phyloP scores from a whole-genome alignment of 2,329 filamentous ascomycete genomes.

The Paraphaeosphaeria minitans region DNA sequence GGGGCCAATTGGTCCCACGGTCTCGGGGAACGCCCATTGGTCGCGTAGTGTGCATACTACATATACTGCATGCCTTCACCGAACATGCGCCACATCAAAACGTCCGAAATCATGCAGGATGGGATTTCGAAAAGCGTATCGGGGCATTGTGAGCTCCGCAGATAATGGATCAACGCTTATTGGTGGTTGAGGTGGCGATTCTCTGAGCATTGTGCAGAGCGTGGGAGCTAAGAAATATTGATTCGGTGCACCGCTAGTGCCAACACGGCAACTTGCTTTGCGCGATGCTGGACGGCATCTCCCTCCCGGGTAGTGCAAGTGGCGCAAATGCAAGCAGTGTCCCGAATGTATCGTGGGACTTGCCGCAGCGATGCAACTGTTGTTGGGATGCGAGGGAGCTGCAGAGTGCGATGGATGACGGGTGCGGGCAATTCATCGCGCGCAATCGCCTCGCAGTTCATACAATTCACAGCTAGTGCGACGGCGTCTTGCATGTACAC shows the following conservation, averaged over 20 bases:
- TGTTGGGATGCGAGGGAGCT: not conserved
- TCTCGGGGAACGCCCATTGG: not conserved
- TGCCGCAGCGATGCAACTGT: not conserved
- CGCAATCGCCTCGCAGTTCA: not conserved
- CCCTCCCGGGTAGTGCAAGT: not conserved
- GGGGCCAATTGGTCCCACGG: not conserved
- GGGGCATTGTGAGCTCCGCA: not conserved
- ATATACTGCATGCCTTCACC: too few relatives aligned
- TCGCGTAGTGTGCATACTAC: not conserved
- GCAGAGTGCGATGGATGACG: not conserved
- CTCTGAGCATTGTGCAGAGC: not conserved
- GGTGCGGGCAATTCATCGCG: not conserved
- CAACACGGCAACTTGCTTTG: conserved; percentile 1
- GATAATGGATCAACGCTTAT: not conserved
- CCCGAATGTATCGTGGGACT: not conserved
- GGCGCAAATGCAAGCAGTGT: not conserved
- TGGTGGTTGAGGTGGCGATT: not conserved
- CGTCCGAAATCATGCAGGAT: not conserved
- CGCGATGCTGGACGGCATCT: not conserved
- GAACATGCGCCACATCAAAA: not conserved
- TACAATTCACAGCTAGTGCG: not conserved
- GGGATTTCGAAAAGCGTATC: not conserved
- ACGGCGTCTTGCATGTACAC: conserved; percentile 2
- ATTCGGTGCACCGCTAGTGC: conserved; percentile 5
- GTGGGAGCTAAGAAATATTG: conserved; percentile 8